These are phyloP conservation scores for Kockiozyma suomiensis DNA, from an alignment of 805 yeast genomes.

Conservation along the genomic window DNA sequence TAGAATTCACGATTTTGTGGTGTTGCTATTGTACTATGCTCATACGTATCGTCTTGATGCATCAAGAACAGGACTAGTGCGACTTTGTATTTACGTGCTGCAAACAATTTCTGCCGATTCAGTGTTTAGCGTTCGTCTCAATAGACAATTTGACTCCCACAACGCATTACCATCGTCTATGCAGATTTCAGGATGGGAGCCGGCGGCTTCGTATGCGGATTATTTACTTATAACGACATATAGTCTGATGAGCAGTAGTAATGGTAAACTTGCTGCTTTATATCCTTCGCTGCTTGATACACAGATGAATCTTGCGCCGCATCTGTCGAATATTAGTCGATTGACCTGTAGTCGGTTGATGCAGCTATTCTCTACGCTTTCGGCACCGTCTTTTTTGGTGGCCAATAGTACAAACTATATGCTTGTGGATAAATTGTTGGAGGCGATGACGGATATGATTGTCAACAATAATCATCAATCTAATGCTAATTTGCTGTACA, in stretches of 20 bases:
- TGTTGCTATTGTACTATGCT: constrained; percentile 61
- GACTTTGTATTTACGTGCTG: constrained; percentile 42
- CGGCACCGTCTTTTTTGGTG: constrained; percentile 35
- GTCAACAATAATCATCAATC: constrained; percentile 37
- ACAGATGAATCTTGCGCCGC: constrained; percentile 41
- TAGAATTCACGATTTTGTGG: constrained; percentile 56
- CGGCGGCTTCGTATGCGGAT: constrained; percentile 38
- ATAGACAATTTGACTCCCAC: constrained; percentile 38
- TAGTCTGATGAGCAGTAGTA: constrained; percentile 25
- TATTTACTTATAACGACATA: constrained; percentile 37
- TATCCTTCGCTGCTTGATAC: constrained; percentile 39
- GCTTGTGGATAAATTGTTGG: constrained; percentile 33
- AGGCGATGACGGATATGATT: constrained; percentile 34
- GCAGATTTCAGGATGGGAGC: constrained; percentile 33
- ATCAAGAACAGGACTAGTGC: constrained; percentile 36
- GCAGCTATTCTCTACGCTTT: constrained; percentile 35
- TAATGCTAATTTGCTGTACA: constrained; percentile 37
- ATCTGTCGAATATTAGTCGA: constrained; percentile 37
- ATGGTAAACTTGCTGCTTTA: constrained; percentile 34
- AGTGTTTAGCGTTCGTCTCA: constrained; percentile 35
- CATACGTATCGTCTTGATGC: constrained; percentile 49
- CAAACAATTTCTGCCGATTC: constrained; percentile 40
- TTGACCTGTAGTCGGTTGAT: constrained; percentile 38
- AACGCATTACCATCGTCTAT: constrained; percentile 37
- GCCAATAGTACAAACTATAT: constrained; percentile 35